Percentiles rank a stretch among this genome's conserved stretches.
Conservation (phyloP, 345 rosid species). For the Lepidium aucheri region DNA sequence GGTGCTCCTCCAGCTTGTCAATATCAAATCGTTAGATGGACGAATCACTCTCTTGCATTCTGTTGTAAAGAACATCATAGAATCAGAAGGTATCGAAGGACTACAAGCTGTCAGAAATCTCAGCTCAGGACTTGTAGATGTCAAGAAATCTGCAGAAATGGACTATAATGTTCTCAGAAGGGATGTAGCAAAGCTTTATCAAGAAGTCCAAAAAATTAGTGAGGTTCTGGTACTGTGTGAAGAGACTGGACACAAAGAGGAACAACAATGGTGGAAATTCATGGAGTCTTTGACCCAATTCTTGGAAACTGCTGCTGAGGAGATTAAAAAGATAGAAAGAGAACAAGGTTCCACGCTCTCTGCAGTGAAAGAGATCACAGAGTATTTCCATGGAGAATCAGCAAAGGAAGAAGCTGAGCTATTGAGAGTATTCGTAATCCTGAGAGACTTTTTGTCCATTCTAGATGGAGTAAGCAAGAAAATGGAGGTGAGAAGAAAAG, state of each 20-base stretch:
- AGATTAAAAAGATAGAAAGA: slow-evolving; percentile 31
- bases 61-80: slow-evolving; percentile 56
- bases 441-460: slow-evolving; percentile 59
- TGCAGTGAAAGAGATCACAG: slow-evolving; percentile 58
- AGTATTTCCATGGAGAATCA: slow-evolving; percentile 74
- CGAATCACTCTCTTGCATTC: slow-evolving; percentile 59
- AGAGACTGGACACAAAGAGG: slow-evolving; percentile 10
- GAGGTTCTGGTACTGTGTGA: slow-evolving; percentile 36
- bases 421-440: slow-evolving; percentile 59
- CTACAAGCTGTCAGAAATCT: slow-evolving; percentile 8
- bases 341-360: slow-evolving; percentile 33
- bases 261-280: slow-evolving; percentile 30
- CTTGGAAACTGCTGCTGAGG: slow-evolving; percentile 54
- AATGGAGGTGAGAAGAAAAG: slow-evolving; percentile 49
- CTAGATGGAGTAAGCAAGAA: slow-evolving; percentile 75
- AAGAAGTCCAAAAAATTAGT: slow-evolving; percentile 41
- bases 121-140: slow-evolving; percentile 4
- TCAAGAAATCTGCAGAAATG: slow-evolving; percentile 20
- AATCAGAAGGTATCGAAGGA: slow-evolving; percentile 45
- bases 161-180: slow-evolving; percentile 12
- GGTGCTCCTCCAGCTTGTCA: slow-evolving; percentile 54
- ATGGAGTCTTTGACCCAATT: slow-evolving; percentile 49
- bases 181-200: not conserved
- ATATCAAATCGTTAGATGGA: slow-evolving; percentile 57
- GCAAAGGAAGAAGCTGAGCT: slow-evolving; percentile 54